Evolutionary conservation across 2,329 filamentous ascomycete species (phyloP).

Genomic region (Fusarium sp.): DNA sequence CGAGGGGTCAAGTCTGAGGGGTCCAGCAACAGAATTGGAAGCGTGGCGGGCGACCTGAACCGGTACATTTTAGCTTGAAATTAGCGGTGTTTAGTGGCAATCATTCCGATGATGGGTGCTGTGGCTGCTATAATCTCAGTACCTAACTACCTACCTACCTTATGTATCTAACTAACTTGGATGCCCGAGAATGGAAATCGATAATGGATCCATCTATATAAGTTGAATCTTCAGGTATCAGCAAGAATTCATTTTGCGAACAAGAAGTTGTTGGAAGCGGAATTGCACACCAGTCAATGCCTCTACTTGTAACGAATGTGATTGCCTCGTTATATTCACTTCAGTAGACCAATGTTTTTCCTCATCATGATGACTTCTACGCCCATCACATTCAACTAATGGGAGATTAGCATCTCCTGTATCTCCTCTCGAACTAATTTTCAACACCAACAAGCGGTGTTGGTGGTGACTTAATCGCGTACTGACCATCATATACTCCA

Average conservation of each 20-base stretch:
- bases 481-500: constrained; percentile 1
- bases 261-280: not conserved
- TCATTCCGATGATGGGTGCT: not conserved
- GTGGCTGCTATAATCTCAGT: constrained; percentile 1
- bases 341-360: not conserved
- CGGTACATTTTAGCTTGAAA: constrained; percentile 2
- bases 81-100: constrained; percentile 3
- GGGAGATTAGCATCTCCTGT: not conserved
- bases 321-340: not conserved
- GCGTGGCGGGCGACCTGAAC: constrained; percentile 29
- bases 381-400: not conserved
- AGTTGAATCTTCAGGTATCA: not conserved
- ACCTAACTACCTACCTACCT: not conserved
- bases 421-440: not conserved
- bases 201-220: not conserved
- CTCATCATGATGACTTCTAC: not conserved
- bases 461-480: constrained; percentile 16
- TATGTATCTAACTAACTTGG: not conserved
- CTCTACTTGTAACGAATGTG: not conserved
- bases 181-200: not conserved
- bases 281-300: not conserved
- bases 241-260: not conserved
- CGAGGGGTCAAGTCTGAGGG: constrained; percentile 22
- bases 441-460: not conserved
- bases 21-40: constrained; percentile 7